Evolutionary conservation across 108 stramenopile species (phyloP).

Genomic region (Nannochloropsis gaditana): DNA sequence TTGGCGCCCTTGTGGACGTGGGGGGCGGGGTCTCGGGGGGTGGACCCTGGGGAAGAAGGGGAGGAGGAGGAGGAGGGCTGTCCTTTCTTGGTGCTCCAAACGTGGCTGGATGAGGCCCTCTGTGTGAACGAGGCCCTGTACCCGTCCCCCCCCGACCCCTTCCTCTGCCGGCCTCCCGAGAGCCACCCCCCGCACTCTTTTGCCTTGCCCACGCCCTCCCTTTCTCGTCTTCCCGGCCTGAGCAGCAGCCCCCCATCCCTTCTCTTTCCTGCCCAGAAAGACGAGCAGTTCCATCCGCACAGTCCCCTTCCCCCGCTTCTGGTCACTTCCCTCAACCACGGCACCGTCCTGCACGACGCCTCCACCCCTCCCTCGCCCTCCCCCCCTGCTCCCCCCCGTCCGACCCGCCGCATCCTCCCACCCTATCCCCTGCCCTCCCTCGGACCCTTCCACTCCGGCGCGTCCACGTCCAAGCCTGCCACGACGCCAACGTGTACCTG

Average conservation of each 20-base stretch:
- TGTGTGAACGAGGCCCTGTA: neutral
- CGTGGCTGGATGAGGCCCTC: neutral
- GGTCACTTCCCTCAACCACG: neutral
- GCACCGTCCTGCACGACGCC: neutral
- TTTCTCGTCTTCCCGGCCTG: neutral
- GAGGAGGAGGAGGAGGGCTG: neutral
- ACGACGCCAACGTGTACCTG: constrained; percentile 78
- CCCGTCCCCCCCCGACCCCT: neutral
- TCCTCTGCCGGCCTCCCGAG: neutral
- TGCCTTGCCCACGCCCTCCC: neutral
- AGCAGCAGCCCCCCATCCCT: no score
- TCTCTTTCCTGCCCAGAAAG: neutral
- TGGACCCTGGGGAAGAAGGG: neutral
- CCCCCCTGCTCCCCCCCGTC: neutral
- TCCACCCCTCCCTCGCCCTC: neutral
- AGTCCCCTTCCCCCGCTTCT: neutral
- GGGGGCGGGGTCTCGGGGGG: neutral
- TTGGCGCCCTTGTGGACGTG: neutral
- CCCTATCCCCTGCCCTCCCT: neutral
- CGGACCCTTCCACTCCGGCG: neutral
- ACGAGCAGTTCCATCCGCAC: neutral
- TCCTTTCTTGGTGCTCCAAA: neutral
- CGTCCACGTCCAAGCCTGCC: constrained; percentile 51
- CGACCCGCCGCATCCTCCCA: neutral
- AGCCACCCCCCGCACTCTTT: neutral